A percentile compares a stretch with the other conserved stretches of the same genome.
These are phyloP conservation scores for Theileria orientalis DNA, from an alignment of 169 alveolate genomes.

Conservation along the genomic window DNA sequence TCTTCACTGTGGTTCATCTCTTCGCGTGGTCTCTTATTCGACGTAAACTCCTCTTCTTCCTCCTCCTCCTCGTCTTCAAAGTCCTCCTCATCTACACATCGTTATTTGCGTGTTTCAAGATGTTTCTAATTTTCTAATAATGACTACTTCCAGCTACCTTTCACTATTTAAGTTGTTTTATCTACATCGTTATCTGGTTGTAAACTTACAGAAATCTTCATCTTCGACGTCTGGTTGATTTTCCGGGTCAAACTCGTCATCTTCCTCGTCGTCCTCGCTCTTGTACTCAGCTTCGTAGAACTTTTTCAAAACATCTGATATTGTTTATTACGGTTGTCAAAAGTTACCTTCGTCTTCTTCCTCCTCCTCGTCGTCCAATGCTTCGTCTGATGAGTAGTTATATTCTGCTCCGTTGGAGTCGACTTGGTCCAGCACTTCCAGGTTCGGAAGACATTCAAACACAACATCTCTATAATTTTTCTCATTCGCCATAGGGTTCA, in stretches of 20 bases:
- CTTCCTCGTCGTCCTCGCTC: conserved; percentile 84
- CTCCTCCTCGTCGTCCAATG: conserved; percentile 81
- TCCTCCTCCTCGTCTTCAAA: conserved; percentile 68
- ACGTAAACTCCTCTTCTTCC: conserved; percentile 76
- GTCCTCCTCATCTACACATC: not conserved
- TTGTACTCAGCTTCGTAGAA: conserved; percentile 84
- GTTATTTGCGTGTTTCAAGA: too few species aligned
- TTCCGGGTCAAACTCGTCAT: conserved; percentile 85
- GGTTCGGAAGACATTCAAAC: conserved; percentile 78
- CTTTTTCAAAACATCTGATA: conserved; percentile 72
- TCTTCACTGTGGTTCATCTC: not conserved
- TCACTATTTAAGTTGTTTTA: not conserved
- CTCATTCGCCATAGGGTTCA: conserved; percentile 84
- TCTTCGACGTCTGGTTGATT: conserved; percentile 82
- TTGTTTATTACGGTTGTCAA: conserved; percentile 67
- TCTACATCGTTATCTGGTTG: not conserved
- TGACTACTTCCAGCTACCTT: not conserved
- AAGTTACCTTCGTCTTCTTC: conserved; percentile 78
- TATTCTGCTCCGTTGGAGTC: conserved; percentile 83
- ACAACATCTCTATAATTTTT: conserved; percentile 80
- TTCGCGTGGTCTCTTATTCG: conserved; percentile 33
- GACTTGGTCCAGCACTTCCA: conserved; percentile 80
- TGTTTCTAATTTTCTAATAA: too few species aligned
- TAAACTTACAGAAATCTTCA: conserved; percentile 71
- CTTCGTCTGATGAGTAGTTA: conserved; percentile 78